phyloP scores from a whole-genome alignment of 2,329 filamentous ascomycete genomes.

The Curvularia eragrostidis region DNA sequence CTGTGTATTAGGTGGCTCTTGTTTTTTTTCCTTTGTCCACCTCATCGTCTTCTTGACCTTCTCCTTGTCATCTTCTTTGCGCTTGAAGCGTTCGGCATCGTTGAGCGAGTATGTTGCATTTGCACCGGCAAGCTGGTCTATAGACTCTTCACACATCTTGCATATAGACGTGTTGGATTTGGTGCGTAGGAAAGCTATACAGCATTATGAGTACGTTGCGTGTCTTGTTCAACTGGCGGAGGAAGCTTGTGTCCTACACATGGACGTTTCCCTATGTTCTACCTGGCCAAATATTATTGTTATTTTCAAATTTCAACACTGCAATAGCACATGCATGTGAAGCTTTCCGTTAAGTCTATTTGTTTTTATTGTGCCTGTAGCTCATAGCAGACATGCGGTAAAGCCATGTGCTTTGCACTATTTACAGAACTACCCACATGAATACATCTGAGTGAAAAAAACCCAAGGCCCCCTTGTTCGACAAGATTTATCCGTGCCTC shows the following conservation, averaged over 20 bases:
- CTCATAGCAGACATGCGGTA: background rate
- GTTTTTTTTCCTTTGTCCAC: background rate
- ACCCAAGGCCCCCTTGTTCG: background rate
- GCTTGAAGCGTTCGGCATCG: slow-evolving; percentile 10
- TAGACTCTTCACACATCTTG: background rate
- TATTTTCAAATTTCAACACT: background rate
- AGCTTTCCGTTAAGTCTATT: background rate
- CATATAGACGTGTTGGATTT: background rate
- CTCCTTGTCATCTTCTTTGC: background rate
- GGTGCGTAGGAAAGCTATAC: background rate
- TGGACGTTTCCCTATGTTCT: background rate
- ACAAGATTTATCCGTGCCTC: background rate
- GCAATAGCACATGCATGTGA: background rate
- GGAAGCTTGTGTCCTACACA: background rate
- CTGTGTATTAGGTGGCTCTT: slow-evolving; percentile 31
- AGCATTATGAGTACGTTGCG: background rate
- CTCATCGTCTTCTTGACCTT: background rate
- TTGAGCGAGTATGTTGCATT: slow-evolving; percentile 12
- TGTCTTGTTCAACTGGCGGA: background rate
- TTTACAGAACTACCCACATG: background rate
- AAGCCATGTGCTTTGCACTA: background rate
- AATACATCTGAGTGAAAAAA: background rate
- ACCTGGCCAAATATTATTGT: background rate
- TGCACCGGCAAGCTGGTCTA: slow-evolving; percentile 2
- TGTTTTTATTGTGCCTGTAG: background rate